These are phyloP conservation scores for Hericium erinaceus DNA, from an alignment of 768 basidiomycete genomes.

Conservation along the genomic window DNA sequence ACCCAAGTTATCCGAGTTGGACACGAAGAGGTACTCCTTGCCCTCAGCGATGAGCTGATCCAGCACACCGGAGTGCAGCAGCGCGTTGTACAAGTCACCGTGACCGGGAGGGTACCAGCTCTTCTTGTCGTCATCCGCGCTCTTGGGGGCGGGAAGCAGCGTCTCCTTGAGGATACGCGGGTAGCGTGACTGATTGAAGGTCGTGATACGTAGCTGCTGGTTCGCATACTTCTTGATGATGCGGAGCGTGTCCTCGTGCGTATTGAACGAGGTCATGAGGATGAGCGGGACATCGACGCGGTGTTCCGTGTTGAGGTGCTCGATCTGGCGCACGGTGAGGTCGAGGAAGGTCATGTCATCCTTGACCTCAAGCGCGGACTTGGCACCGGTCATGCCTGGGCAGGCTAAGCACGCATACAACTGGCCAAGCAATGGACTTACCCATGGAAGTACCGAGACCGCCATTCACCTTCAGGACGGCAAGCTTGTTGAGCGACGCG, in stretches of 20 bases:
- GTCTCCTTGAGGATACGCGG: slow-evolving; percentile 89
- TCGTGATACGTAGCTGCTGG: slow-evolving; percentile 88
- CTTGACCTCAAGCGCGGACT: slow-evolving; percentile 91
- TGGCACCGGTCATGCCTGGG: slow-evolving; percentile 77
- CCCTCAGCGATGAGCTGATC: slow-evolving; percentile 85
- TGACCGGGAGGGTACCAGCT: slow-evolving; percentile 97
- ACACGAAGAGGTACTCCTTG: slow-evolving; percentile 96
- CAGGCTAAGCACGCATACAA: background rate
- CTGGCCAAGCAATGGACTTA: slow-evolving; percentile 21
- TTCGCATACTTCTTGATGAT: slow-evolving; percentile 96
- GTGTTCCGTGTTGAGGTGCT: slow-evolving; percentile 82
- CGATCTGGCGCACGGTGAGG: slow-evolving; percentile 88
- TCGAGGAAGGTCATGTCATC: slow-evolving; percentile 98
- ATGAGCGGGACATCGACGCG: slow-evolving; percentile 92
- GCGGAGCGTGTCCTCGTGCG: slow-evolving; percentile 89
- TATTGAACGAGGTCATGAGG: slow-evolving; percentile 99
- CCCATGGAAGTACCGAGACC: slow-evolving; percentile 90
- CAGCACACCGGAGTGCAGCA: slow-evolving; percentile 83
- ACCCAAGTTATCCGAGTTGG: slow-evolving; percentile 95
- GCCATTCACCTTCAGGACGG: slow-evolving; percentile 92
- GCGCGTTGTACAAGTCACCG: slow-evolving; percentile 91
- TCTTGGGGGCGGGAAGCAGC: slow-evolving; percentile 73
- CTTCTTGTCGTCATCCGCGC: slow-evolving; percentile 75
- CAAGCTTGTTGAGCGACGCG: slow-evolving; percentile 80
- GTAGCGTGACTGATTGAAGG: slow-evolving; percentile 91